Base-by-base conservation (phyloP, 2,329 filamentous ascomycete genomes). In the Diplodia seriata region DNA sequence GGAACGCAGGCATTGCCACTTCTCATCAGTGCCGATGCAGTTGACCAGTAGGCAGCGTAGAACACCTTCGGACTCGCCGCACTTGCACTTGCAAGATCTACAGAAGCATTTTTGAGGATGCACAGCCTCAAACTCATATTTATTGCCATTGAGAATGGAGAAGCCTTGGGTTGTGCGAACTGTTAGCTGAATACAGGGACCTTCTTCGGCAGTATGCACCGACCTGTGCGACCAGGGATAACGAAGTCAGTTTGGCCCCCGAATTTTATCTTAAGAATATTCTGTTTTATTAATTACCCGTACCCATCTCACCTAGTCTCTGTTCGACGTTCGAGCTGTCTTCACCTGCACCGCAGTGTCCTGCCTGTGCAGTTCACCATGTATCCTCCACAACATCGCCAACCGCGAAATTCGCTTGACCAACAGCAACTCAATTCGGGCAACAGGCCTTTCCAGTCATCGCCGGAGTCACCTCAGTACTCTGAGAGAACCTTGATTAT, bases 391-490 rank as follows among this genome's bases (percentile, higher is more conserved):
- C 43, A 20, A 8, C 8, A 15, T 2, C 18, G 15, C 18, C 40
- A 43, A 43, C 18, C 8, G 7, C 18, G 11, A 12, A 4, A 8
- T 9, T 20, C 43, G 9, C 5, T 9, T 3, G n/a, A 47, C 3
- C 43, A n/a, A 11, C 6, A 9, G n/a, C 15, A 8, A 2, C 8
- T 4, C n/a, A 5, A 11, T 1, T 20, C n/a, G 43, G 4, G 7
- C 4, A n/a, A 20, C n/a, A 4, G n/a, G 18, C 8, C 6, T 11
- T 0, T 20, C 43, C 40, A 1, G 1, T 1, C 1, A 18, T 18
- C 40, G 14, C 8, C 40, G 6, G 40, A 43, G 1, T 43, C 40
- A 7, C 18, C 5, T 15, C 15, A 43, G 18, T 3, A 3, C 40
- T 1, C 1, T 18, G 40, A 43, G 1, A 18, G 5, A 8, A 33